Conservation (phyloP, 345 rosid genomes). For the Eucalyptus globulus region DNA sequence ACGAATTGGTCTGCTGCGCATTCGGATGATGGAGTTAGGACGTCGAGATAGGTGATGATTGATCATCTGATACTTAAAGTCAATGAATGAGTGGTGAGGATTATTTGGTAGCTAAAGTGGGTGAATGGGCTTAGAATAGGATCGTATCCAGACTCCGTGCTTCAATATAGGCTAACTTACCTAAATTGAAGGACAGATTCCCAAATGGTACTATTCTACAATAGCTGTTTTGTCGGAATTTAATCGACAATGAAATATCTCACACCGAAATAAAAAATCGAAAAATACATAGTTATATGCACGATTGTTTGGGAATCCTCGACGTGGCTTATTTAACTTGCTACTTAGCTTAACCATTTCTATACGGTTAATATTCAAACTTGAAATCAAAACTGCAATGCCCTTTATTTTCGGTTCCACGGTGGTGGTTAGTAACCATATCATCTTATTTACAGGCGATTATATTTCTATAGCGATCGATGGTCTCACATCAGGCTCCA, state of each 20-base stretch:
- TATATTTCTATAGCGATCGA: too few relatives aligned
- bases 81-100: not conserved
- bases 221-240: not conserved
- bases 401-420: not conserved
- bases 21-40: not conserved
- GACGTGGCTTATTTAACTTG: not conserved
- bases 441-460: not conserved
- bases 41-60: not conserved
- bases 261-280: too few relatives aligned
- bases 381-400: not conserved
- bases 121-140: not conserved
- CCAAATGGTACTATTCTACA: accelerated
- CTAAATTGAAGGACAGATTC: not conserved
- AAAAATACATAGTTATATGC: too few relatives aligned
- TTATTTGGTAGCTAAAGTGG: not conserved
- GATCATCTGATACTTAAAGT: not conserved
- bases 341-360: not conserved
- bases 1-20: not conserved
- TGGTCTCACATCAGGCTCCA: not conserved
- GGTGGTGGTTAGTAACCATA: not conserved
- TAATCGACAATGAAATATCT: too few relatives aligned
- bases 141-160: too few relatives aligned
- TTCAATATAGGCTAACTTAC: too few relatives aligned
- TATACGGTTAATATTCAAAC: too few relatives aligned
- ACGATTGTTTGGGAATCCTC: not conserved